A percentile compares a stretch with the other conserved stretches of the same genome.
Conservation (phyloP, 179 eudicot species). For the Heliamphora pulchella region DNA sequence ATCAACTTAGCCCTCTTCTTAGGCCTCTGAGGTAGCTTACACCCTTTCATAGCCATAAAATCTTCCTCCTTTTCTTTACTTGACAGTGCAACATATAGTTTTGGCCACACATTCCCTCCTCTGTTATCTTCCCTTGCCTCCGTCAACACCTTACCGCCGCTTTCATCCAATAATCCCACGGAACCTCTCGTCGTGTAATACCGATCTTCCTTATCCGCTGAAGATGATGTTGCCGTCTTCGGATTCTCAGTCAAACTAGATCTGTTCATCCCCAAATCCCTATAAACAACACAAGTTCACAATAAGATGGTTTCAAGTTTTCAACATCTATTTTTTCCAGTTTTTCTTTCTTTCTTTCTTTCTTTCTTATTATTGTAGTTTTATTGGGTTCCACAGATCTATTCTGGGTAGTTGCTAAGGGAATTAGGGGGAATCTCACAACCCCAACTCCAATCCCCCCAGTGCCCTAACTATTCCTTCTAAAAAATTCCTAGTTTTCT, state of each 20-base stretch:
- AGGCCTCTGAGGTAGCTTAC: conserved; percentile 57
- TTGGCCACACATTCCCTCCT: conserved; percentile 45
- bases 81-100: conserved; percentile 31
- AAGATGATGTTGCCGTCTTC: conserved; percentile 23
- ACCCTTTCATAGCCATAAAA: conserved; percentile 60
- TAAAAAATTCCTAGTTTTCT: not conserved
- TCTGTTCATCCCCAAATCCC: conserved; percentile 31
- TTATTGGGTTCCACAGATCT: conserved; percentile 1
- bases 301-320: not conserved
- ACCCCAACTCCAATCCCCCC: not conserved
- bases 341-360: too few relatives aligned
- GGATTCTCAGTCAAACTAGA: conserved; percentile 25
- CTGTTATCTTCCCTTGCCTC: conserved; percentile 29
- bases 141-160: conserved; percentile 22
- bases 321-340: not conserved
- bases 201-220: conserved; percentile 51
- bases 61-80: conserved; percentile 62
- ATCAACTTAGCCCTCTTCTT: conserved; percentile 49
- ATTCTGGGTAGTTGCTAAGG: conserved; percentile 9
- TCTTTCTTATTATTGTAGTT: not conserved
- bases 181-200: conserved; percentile 60
- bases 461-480: not conserved
- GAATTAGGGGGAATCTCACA: conserved; percentile 3
- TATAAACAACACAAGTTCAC: conserved; percentile 16
- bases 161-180: conserved; percentile 32